phyloP scores from a whole-genome alignment of 257 asterid species.

The Plectranthus barbatus region DNA sequence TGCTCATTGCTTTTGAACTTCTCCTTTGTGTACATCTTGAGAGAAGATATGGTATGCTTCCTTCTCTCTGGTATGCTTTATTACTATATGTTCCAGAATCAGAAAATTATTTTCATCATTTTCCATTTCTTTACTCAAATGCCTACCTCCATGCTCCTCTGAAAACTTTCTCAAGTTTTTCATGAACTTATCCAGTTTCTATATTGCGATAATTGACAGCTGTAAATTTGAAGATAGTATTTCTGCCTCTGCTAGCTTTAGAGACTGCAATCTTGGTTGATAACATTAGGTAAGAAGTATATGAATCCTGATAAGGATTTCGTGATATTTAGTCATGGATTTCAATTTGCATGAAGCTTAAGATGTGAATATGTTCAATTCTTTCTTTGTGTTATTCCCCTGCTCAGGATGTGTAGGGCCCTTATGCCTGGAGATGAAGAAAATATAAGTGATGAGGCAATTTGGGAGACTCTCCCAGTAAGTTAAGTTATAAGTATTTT shows the following conservation, averaged over 20 bases:
- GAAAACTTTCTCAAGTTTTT: background rate
- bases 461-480: slow-evolving; percentile 99
- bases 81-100: background rate
- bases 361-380: slow-evolving; percentile 4
- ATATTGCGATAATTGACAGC: slow-evolving; percentile 44
- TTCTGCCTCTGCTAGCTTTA: slow-evolving; percentile 75
- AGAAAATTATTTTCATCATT: background rate
- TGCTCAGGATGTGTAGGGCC: slow-evolving; percentile 82
- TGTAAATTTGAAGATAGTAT: slow-evolving; percentile 84
- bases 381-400: slow-evolving; percentile 13
- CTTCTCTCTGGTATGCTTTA: slow-evolving; percentile 7
- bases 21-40: slow-evolving; percentile 84
- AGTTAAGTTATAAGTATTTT: slow-evolving; percentile 24
- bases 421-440: slow-evolving; percentile 97
- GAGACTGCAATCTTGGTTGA: slow-evolving; percentile 83
- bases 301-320: background rate
- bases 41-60: slow-evolving; percentile 45
- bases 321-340: background rate
- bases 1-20: slow-evolving; percentile 90
- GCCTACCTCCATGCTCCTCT: background rate
- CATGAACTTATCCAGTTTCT: slow-evolving; percentile 16
- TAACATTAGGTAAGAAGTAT: slow-evolving; percentile 55
- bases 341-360: slow-evolving; percentile 9
- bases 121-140: background rate
- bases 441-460: slow-evolving; percentile 77